These are phyloP conservation scores for Pouteria glomerata DNA, from an alignment of 148 eudicot genomes.

Conservation along the genomic window DNA sequence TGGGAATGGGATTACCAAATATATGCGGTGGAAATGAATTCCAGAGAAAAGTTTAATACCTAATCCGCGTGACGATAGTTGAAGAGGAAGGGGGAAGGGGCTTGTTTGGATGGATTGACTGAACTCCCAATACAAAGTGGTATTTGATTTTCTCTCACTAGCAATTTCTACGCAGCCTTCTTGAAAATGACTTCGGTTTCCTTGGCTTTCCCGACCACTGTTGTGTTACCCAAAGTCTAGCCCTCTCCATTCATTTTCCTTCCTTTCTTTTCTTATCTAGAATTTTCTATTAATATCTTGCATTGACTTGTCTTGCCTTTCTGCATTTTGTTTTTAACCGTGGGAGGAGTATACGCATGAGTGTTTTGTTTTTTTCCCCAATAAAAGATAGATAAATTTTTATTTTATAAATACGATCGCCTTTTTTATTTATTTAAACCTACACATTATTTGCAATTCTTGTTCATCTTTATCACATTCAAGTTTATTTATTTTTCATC, in stretches of 20 bases:
- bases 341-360: no score
- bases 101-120: neutral
- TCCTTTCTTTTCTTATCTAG: neutral
- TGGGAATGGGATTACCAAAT: neutral
- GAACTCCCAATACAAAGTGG: neutral
- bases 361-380: no score
- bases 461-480: no score
- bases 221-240: neutral
- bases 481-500: no score
- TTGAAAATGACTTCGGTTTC: conserved; percentile 7
- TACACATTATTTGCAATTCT: no score
- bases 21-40: neutral
- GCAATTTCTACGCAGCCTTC: neutral
- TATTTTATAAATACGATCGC: no score
- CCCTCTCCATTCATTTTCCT: neutral
- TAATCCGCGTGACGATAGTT: conserved; percentile 9
- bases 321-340: no score
- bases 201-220: neutral
- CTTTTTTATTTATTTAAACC: no score
- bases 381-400: no score
- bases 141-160: neutral
- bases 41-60: neutral
- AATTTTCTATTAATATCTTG: no score
- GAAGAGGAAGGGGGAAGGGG: neutral
- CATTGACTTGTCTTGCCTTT: neutral